Percentiles rank a stretch among this genome's conserved stretches.
Conservation (phyloP, 345 rosid species). For the Gossypium ekmanianum region DNA sequence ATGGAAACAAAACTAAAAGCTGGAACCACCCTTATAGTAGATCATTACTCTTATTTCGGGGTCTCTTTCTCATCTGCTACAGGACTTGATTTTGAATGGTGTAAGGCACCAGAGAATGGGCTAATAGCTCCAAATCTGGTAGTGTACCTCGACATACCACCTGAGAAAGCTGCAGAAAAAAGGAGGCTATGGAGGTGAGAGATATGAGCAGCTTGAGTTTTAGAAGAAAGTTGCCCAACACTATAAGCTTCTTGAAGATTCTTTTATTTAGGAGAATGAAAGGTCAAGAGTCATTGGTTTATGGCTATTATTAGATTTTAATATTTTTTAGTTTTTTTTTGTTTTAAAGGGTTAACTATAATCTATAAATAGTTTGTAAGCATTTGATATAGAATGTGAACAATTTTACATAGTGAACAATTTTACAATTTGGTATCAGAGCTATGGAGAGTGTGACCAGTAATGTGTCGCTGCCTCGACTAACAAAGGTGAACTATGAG, state of each 20-base stretch:
- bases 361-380: too few species aligned
- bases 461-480: too few species aligned
- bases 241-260: conserved; percentile 56
- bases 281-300: conserved; percentile 24
- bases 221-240: conserved; percentile 62
- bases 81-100: conserved; percentile 85
- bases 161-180: conserved; percentile 91
- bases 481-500: too few species aligned
- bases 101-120: conserved; percentile 83
- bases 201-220: conserved; percentile 81
- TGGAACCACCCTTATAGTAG: conserved; percentile 77
- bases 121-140: conserved; percentile 78
- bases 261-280: conserved; percentile 37
- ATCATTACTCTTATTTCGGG: conserved; percentile 87
- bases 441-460: too few species aligned
- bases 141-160: conserved; percentile 66
- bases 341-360: too few species aligned
- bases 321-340: too few species aligned
- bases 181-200: conserved; percentile 93
- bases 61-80: conserved; percentile 91
- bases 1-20: conserved; percentile 73
- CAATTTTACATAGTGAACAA: too few species aligned
- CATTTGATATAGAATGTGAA: too few species aligned
- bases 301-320: too few species aligned
- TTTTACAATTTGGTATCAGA: too few species aligned